A percentile compares a stretch with the other conserved stretches of the same genome.
Conservation (phyloP, 179 eudicot genomes). For the Vitellaria paradoxa region DNA sequence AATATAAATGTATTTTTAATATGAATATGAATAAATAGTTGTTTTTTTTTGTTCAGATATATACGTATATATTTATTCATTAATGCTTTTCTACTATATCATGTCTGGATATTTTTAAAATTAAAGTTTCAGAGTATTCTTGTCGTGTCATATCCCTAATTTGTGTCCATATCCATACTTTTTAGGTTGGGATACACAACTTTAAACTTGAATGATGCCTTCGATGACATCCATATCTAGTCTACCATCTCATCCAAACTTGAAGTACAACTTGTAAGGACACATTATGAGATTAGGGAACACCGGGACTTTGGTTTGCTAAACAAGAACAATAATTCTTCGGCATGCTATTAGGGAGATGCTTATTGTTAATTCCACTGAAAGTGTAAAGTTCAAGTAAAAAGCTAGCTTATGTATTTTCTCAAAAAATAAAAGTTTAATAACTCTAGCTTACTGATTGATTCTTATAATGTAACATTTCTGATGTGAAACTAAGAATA, state of each 20-base stretch:
- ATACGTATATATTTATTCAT: too few relatives aligned
- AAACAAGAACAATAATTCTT: not conserved
- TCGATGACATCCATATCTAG: not conserved
- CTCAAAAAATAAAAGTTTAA: not conserved
- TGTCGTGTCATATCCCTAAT: too few relatives aligned
- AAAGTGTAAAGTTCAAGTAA: not conserved
- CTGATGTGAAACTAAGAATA: not conserved
- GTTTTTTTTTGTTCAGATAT: too few relatives aligned
- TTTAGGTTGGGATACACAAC: not conserved
- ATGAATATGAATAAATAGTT: too few relatives aligned
- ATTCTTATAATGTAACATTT: not conserved
- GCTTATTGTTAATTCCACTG: constrained; percentile 1
- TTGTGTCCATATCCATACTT: too few relatives aligned
- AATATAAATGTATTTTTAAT: too few relatives aligned
- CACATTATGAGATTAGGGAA: not conserved
- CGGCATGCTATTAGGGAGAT: not conserved
- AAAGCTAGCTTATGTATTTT: not conserved
- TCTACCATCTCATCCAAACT: not conserved
- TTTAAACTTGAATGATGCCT: not conserved
- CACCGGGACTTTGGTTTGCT: not conserved
- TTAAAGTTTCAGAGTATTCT: too few relatives aligned
- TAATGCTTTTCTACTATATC: too few relatives aligned
- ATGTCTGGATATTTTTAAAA: too few relatives aligned
- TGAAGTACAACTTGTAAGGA: too few relatives aligned
- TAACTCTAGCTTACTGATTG: not conserved